Percentiles rank a stretch among this genome's conserved stretches.
Evolutionary conservation across 768 basidiomycete genomes (phyloP).

Genomic region (Russula dissimulans): DNA sequence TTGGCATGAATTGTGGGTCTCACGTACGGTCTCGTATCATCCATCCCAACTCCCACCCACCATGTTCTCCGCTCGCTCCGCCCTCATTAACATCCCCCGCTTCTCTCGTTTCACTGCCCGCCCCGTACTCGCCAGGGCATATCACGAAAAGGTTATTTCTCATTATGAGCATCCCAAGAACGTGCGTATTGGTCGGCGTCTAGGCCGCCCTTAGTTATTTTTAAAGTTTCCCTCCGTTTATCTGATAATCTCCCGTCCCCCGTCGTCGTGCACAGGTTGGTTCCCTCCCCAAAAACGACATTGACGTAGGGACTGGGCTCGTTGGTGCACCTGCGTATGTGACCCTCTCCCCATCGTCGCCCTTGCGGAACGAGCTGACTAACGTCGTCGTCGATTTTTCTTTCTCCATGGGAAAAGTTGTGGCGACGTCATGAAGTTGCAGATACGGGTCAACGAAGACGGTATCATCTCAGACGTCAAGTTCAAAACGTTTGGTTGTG

Average conservation of each 20-base stretch:
- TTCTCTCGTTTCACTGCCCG: constrained; percentile 33
- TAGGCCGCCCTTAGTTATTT: constrained; percentile 22
- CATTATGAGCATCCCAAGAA: constrained; percentile 98
- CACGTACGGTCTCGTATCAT: background rate
- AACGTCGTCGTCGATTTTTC: background rate
- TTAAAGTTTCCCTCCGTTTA: constrained; percentile 30
- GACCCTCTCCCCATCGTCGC: background rate
- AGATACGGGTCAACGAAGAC: constrained; percentile 92
- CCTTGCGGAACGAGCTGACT: constrained; percentile 17
- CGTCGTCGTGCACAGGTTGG: constrained; percentile 58
- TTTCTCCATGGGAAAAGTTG: constrained; percentile 43
- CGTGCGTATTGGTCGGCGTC: constrained; percentile 39
- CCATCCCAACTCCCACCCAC: constrained; percentile 29
- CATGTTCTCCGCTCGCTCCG: constrained; percentile 59
- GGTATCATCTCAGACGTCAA: constrained; percentile 97
- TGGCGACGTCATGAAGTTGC: constrained; percentile 99
- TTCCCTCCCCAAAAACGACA: constrained; percentile 84
- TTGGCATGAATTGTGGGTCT: background rate
- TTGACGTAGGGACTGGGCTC: constrained; percentile 92
- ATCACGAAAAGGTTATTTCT: constrained; percentile 94
- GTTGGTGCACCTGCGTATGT: constrained; percentile 95
- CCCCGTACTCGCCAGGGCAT: constrained; percentile 56
- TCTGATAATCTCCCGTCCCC: constrained; percentile 43
- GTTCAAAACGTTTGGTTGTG: constrained; percentile 99
- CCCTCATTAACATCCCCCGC: constrained; percentile 38